These are phyloP conservation scores for Blastomyces parvus DNA, from an alignment of 2,329 filamentous ascomycete species.

Conservation along the genomic window DNA sequence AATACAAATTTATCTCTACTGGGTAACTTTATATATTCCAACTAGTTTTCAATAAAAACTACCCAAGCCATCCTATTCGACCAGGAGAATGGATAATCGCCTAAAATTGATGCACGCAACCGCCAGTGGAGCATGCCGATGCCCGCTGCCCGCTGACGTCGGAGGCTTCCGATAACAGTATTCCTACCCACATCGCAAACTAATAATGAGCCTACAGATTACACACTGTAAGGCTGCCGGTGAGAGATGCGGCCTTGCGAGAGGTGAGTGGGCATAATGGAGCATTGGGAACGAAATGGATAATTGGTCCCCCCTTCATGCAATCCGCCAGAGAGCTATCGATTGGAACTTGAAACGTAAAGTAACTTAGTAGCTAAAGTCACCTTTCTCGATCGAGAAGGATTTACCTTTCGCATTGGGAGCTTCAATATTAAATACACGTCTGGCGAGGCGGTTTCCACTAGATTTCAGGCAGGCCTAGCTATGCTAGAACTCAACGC, in stretches of 20 bases:
- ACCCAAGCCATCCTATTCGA: neutral
- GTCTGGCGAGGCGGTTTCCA: no score
- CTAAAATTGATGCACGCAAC: neutral
- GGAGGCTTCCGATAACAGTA: neutral
- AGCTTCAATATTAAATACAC: neutral
- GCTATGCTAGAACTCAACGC: slow-evolving; percentile 22
- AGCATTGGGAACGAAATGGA: no score
- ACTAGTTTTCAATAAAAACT: neutral
- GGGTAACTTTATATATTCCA: neutral
- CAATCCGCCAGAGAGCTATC: no score
- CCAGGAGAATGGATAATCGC: neutral
- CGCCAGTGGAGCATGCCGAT: neutral
- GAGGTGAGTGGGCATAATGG: neutral
- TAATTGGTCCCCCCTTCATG: no score
- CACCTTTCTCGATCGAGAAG: neutral
- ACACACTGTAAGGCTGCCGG: no score
- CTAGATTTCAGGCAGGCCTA: neutral
- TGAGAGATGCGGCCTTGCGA: neutral
- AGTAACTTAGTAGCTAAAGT: no score
- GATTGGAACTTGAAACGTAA: no score
- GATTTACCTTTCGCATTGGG: neutral
- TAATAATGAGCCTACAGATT: no score
- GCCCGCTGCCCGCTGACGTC: neutral
- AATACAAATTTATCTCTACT: no score
- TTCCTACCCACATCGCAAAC: neutral